These are phyloP conservation scores for Globisporangium lucens DNA, from an alignment of 352 stramenopile genomes.

Conservation along the genomic window DNA sequence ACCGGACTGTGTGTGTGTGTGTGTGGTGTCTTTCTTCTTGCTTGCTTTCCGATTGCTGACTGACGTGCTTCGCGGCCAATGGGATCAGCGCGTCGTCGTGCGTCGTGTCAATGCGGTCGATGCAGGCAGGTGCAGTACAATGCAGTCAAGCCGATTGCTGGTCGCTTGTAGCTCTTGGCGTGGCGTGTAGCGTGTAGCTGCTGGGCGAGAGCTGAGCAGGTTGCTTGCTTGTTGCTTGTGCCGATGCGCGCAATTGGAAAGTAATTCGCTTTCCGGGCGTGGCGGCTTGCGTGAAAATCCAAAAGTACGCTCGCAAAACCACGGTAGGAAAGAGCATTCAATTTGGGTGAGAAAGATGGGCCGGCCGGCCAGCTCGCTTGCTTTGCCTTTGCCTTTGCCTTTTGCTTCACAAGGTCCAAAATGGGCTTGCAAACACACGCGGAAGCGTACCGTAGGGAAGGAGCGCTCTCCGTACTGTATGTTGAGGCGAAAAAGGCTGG, in stretches of 20 bases:
- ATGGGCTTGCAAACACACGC: background rate
- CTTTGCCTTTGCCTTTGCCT: background rate
- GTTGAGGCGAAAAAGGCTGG: background rate
- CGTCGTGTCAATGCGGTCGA: background rate
- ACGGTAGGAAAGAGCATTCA: constrained; percentile 12
- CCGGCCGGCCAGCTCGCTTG: background rate
- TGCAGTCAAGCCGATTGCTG: background rate
- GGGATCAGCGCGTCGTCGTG: background rate
- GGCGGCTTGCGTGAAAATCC: constrained; percentile 15
- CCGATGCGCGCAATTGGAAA: constrained; percentile 4
- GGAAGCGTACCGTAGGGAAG: background rate
- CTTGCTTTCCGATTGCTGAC: background rate
- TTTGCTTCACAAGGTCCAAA: constrained; percentile 1
- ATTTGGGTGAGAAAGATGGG: constrained; percentile 15
- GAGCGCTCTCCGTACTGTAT: background rate
- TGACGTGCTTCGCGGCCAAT: background rate
- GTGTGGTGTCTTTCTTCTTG: background rate
- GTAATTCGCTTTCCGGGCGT: constrained; percentile 4
- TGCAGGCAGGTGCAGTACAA: background rate
- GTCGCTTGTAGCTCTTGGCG: background rate
- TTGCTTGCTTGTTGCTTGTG: background rate
- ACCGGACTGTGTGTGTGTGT: background rate
- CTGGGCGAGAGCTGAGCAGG: background rate
- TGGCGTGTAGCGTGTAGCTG: background rate
- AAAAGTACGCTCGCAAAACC: constrained; percentile 13